Base-by-base conservation (phyloP, 73 alveolate genomes). In the Paramecium octaurelia region DNA sequence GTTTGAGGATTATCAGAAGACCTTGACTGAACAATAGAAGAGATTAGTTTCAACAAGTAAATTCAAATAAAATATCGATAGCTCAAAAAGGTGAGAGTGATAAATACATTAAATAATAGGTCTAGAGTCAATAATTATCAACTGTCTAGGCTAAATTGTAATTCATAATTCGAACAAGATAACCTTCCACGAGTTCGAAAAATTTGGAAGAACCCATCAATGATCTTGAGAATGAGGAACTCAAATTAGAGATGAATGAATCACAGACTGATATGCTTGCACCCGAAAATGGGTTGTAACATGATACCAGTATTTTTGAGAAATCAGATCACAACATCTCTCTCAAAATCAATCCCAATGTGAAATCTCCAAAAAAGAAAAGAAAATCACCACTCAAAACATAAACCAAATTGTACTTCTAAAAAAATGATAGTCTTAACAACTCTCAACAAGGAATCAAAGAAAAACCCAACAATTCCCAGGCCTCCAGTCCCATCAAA, bases 1-100 rank as follows among this genome's bases (percentile, higher is more conserved):
- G 9, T 80, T 80, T 44, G 76, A 80, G 21, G 75, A 80, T 44
- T 80, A 80, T 46, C n/a, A 80, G 29, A 44, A 80, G 40, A 73
- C 87, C 6, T 38, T 73, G 20, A 73, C 87, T 5, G 87, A 73
- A 36, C 16, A 34, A 36, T 73, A 73, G 46, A 73, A 36, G 20
- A 36, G 24, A 38, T 38, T 29, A 73, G 64, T 73, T 21, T 14
- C 1, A 27, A 16, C 12, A 54, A 27, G 84, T 64, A 64, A 64
- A 34, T 54, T 48, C 3, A 18, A 54, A 54, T 54, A 18, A 54
- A 54, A 54, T 18, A 54, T 18, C 21, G 9, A 18, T 54, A 54
- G 69, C n/a, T 0, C 12, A 54, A 1, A 20, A 16, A 2, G 16
- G 5, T n/a, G 31, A 54, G n/a, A 54, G 31, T n/a, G 69, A 18